phyloP scores from a whole-genome alignment of 441 rosid species.

The Erodium moschatum region DNA sequence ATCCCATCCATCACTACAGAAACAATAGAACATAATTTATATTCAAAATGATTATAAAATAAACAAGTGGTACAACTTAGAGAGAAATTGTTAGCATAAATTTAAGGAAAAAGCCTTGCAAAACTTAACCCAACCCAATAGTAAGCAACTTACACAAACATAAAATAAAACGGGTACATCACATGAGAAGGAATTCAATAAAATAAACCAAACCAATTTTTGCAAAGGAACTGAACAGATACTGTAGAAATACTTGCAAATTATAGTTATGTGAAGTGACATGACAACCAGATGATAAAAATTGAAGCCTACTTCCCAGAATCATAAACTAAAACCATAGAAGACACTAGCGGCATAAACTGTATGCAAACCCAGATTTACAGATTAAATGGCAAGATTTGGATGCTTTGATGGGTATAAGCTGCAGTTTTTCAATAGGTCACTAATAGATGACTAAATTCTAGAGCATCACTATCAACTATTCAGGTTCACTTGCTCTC shows the following conservation, averaged over 20 bases:
- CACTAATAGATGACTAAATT: not conserved
- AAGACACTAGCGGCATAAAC: not conserved
- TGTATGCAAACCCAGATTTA: not conserved
- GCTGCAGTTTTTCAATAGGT: not conserved
- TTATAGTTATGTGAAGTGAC: not conserved
- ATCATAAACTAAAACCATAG: not conserved
- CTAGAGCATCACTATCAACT: not conserved
- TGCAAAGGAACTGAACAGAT: not conserved
- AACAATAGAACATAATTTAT: slow-evolving; percentile 17
- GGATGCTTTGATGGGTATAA: not conserved
- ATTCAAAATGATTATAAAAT: not conserved
- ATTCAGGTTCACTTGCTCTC: not conserved
- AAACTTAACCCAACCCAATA: not conserved
- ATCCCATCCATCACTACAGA: slow-evolving; percentile 97
- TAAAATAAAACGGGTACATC: not conserved
- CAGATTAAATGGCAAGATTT: not conserved
- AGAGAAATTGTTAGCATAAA: not conserved
- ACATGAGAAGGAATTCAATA: not conserved
- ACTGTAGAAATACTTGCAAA: not conserved
- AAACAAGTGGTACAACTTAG: not conserved
- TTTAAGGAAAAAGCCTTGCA: not conserved
- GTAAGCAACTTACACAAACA: not conserved
- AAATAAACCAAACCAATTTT: slow-evolving; percentile 3
- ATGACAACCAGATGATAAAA: not conserved
- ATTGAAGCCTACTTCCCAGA: not conserved